Evolutionary conservation across 2,329 filamentous ascomycete species (phyloP), one percentile per base, ranked within the genome.

Genomic region (Microsporum canis): DNA sequence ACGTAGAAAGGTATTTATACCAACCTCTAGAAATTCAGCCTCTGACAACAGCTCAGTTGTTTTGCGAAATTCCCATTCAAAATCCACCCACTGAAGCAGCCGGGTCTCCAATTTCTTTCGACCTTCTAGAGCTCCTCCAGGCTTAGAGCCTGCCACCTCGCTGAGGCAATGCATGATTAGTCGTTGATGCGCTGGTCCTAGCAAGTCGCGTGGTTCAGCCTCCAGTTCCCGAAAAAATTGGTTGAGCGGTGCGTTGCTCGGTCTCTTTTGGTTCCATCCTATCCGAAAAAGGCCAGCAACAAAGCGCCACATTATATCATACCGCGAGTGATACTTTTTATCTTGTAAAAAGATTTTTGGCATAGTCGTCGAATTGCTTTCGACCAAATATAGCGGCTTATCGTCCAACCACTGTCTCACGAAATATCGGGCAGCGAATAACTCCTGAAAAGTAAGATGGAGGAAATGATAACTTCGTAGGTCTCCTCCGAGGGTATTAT

Each of bases 391-490:
- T 5, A 71, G 66, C 12, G 38, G 41, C 41, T 66, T 17, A 12
- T 60, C 31, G 7, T n/a, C 31, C 31, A 58, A 65, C 71, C 71
- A 76, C 17, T 69, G 65, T 36, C 43, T 49, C 23, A 60, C 45
- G 34, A 60, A 60, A 53, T 60, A 36, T 31, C 62, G 67, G 1
- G 76, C 76, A 0, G 72, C 75, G 66, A 78, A 77, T 59, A 69
- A 77, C 63, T 77, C 76, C 61, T 77, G 75, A 62, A 75, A 76
- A 0, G 75, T 77, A 7, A 77, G 63, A 62, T 78, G 76, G 31
- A 77, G 29, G 55, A 78, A 78, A 61, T 77, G 71, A 59, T 76
- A 77, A 29, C 39, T 69, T 61, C 57, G 65, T 23, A 66, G 36
- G n/a, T 60, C 6, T 3, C 59, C 29, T 1, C 67, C 27, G 70